These are phyloP conservation scores for Verbascum thapsus DNA, from an alignment of 257 asterid species.

Conservation along the genomic window DNA sequence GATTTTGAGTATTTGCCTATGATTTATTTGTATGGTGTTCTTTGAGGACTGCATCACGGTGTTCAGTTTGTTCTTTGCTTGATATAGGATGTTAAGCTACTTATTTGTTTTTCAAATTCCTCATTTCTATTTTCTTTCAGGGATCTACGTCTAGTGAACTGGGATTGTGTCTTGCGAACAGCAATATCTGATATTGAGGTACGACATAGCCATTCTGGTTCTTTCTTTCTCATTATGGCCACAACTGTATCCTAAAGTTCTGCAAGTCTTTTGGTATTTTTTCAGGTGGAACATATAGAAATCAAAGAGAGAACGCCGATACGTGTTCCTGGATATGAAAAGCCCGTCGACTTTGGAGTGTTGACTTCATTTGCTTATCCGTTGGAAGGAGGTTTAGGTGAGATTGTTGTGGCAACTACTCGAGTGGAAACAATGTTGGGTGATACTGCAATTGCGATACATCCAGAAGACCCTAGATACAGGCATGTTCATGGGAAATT, in stretches of 20 bases:
- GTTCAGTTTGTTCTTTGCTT: conserved; percentile 9
- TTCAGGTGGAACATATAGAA: conserved; percentile 81
- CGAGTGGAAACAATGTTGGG: conserved; percentile 97
- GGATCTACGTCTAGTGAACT: conserved; percentile 89
- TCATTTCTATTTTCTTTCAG: conserved; percentile 40
- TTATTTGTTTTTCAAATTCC: conserved; percentile 17
- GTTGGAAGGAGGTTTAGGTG: conserved; percentile 79
- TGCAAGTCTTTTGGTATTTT: conserved; percentile 32
- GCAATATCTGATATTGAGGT: conserved; percentile 99
- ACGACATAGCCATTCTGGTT: conserved; percentile 18
- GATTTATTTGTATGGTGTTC: background rate
- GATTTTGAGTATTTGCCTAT: background rate
- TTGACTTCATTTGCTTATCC: conserved; percentile 96
- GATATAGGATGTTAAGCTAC: conserved; percentile 9
- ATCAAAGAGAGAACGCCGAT: conserved; percentile 71
- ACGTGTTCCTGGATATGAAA: conserved; percentile 73
- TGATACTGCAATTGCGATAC: conserved; percentile 94
- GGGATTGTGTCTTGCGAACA: conserved; percentile 90
- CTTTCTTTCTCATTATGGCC: conserved; percentile 12
- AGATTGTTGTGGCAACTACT: conserved; percentile 95
- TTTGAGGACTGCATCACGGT: background rate
- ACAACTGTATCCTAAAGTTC: conserved; percentile 10
- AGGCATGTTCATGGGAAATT: conserved; percentile 78
- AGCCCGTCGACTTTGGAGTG: conserved; percentile 90
- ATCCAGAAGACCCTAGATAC: conserved; percentile 86